Conservation (phyloP, 257 asterid species). For the Solanum virginianum region DNA sequence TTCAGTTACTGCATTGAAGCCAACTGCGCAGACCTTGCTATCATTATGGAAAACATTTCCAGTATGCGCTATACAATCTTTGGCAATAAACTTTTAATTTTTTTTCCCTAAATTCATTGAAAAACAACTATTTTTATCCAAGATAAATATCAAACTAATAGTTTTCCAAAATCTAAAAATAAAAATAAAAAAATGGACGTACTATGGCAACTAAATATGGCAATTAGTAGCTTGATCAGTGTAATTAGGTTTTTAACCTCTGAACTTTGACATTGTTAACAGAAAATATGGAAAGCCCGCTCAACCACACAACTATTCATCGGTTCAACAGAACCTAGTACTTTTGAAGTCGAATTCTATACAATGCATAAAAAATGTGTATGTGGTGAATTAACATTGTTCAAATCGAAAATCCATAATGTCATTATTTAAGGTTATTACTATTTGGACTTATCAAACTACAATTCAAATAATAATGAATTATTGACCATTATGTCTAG, state of each 20-base stretch:
- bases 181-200: not conserved
- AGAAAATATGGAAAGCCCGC: not conserved
- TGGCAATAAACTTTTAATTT: not conserved
- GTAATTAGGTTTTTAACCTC: not conserved
- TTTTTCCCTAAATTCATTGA: not conserved
- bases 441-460: not conserved
- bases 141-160: not conserved
- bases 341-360: not conserved
- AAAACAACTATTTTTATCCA: not conserved
- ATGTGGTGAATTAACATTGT: not conserved
- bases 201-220: not conserved
- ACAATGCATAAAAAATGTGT: not conserved
- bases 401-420: not conserved
- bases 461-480: not conserved
- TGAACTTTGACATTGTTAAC: not conserved
- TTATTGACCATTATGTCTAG: not conserved
- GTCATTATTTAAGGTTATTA: not conserved
- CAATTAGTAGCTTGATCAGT: not conserved
- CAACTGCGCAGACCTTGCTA: not conserved
- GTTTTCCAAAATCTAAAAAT: not conserved
- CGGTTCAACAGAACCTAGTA: not conserved
- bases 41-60: not conserved
- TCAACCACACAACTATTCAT: not conserved
- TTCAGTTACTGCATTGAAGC: not conserved
- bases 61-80: not conserved